A percentile compares a stretch with the other conserved stretches of the same genome.
phyloP scores from a whole-genome alignment of 805 yeast genomes.

The Candida cerambycidarum region DNA sequence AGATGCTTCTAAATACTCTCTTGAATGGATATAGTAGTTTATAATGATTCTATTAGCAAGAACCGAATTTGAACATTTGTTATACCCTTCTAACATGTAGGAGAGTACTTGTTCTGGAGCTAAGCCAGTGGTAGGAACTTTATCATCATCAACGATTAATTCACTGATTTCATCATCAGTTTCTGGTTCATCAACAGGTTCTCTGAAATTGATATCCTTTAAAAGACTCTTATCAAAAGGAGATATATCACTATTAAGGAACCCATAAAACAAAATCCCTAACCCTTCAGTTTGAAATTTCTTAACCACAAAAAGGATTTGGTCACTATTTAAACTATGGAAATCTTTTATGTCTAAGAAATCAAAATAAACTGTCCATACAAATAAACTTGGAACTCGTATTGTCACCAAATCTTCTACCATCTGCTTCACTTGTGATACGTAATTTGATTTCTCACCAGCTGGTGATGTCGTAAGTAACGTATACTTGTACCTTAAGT shows the following conservation, averaged over 20 bases:
- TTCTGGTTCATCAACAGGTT: constrained; percentile 8
- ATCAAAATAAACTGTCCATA: constrained; percentile 76
- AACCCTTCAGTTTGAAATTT: constrained; percentile 62
- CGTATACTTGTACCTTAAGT: constrained; percentile 56
- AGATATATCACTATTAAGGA: constrained; percentile 65
- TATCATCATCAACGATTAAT: constrained; percentile 15
- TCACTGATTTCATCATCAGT: constrained; percentile 12
- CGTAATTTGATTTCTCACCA: constrained; percentile 21
- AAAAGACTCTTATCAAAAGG: constrained; percentile 46
- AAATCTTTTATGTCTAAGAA: constrained; percentile 62
- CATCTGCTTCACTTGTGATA: constrained; percentile 50
- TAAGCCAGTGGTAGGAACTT: constrained; percentile 10
- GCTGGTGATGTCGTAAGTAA: constrained; percentile 59
- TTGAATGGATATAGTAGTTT: constrained; percentile 54
- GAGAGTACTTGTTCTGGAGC: constrained; percentile 53
- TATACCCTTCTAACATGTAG: constrained; percentile 51
- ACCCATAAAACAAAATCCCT: constrained; percentile 62
- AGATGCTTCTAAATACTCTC: constrained; percentile 64
- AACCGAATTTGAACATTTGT: constrained; percentile 41
- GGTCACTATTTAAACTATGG: constrained; percentile 43
- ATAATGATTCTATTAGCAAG: constrained; percentile 68
- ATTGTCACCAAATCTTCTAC: constrained; percentile 74
- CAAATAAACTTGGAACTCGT: constrained; percentile 55
- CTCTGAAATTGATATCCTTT: constrained; percentile 15
- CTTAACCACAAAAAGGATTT: constrained; percentile 51